phyloP scores from a whole-genome alignment of 2,329 filamentous ascomycete genomes.

The Aspergillus tanneri region DNA sequence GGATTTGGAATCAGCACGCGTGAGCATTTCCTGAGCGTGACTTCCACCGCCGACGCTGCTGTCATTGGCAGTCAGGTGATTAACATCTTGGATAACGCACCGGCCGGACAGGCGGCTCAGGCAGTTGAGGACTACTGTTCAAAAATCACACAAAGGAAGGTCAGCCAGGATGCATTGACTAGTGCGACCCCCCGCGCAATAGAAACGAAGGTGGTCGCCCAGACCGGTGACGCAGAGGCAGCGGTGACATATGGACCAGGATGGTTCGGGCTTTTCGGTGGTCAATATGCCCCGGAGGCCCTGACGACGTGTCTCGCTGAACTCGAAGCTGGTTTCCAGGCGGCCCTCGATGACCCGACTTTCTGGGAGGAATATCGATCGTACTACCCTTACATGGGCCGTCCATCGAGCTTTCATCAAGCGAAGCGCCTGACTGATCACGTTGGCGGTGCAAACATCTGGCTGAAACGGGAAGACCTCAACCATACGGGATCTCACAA shows the following conservation, averaged over 20 bases:
- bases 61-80: constrained; percentile 94
- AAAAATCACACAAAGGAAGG: constrained; percentile 57
- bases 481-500: constrained; percentile 97
- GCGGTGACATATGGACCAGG: constrained; percentile 54
- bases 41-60: constrained; percentile 79
- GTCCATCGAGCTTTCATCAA: constrained; percentile 81
- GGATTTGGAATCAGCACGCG: constrained; percentile 92
- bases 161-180: constrained; percentile 28
- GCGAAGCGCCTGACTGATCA: constrained; percentile 81
- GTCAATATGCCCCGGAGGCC: constrained; percentile 92
- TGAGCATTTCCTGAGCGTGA: constrained; percentile 83
- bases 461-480: constrained; percentile 91
- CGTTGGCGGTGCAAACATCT: constrained; percentile 88
- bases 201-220: neutral
- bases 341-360: constrained; percentile 75
- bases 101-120: constrained; percentile 61
- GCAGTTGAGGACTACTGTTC: constrained; percentile 82
- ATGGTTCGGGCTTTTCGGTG: constrained; percentile 88
- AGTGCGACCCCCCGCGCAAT: too few species aligned
- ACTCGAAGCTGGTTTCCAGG: constrained; percentile 82
- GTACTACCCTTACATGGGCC: constrained; percentile 91
- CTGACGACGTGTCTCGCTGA: constrained; percentile 90
- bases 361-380: constrained; percentile 95
- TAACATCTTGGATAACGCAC: constrained; percentile 67
- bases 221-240: constrained; percentile 28